phyloP scores from a whole-genome alignment of 352 stramenopile species.

The Phytophthora uliginosa region DNA sequence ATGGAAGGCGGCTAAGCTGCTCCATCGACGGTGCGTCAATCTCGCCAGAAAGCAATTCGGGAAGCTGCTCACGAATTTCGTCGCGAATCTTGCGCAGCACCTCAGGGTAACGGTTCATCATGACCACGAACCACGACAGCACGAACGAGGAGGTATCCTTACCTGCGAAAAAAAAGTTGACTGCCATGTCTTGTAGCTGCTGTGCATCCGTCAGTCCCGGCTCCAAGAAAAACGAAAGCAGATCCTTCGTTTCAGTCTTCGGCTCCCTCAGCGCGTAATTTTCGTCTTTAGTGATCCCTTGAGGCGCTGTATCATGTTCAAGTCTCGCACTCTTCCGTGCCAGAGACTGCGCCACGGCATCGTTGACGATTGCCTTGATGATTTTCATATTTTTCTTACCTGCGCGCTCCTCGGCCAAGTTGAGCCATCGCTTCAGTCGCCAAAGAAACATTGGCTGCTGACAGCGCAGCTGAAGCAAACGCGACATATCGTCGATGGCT shows the following conservation, averaged over 20 bases:
- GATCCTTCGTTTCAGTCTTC: conserved; percentile 30
- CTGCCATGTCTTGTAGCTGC: conserved; percentile 73
- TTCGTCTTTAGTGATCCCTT: neutral
- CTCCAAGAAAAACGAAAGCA: conserved; percentile 61
- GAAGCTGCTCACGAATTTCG: conserved; percentile 51
- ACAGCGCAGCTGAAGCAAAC: conserved; percentile 46
- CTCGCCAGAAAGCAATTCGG: conserved; percentile 29
- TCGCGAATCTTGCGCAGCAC: conserved; percentile 52
- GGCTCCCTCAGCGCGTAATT: conserved; percentile 8
- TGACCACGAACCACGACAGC: conserved; percentile 80
- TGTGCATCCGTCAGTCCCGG: conserved; percentile 30
- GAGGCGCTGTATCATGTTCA: neutral
- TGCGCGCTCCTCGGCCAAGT: conserved; percentile 42
- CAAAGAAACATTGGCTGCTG: conserved; percentile 60
- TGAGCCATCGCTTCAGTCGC: conserved; percentile 51
- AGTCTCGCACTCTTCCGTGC: conserved; percentile 14
- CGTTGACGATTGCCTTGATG: conserved; percentile 45
- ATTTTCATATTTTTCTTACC: conserved; percentile 43
- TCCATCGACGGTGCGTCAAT: conserved; percentile 49
- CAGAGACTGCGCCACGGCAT: conserved; percentile 48
- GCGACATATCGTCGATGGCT: conserved; percentile 56
- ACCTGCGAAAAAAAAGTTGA: conserved; percentile 84
- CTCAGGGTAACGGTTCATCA: conserved; percentile 77
- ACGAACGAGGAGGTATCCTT: conserved; percentile 79
- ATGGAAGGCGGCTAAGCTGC: conserved; percentile 57